Base-by-base conservation (phyloP, 169 alveolate genomes). In the Plasmodium berghei region DNA sequence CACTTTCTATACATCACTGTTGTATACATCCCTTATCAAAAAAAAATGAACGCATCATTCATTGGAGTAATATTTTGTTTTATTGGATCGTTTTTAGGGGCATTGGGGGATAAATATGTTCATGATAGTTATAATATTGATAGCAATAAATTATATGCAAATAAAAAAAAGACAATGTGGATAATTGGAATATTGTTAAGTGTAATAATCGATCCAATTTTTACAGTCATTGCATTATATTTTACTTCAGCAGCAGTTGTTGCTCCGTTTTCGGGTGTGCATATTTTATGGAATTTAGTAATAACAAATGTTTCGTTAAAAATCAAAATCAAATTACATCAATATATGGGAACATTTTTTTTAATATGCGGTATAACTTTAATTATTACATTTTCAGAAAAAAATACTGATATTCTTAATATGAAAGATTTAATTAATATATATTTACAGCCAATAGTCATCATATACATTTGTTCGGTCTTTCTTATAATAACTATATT, bases 231-330 rank as follows among this genome's bases (percentile, higher is more conserved):
- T 26, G 73, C 89, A 12, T 64, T 75, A 64, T 75, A 75, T 42
- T 75, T 75, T 70, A 49, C 89, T 34, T 75, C 89, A 16, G 89
- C 89, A 63, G 89, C 77, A n/a, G 46, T 75, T 22, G 89, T 75
- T 26, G 56, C 89, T 10, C 89, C 89, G 2, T 75, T 75, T 63
- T 77, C 77, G 20, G 89, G 89, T n/a, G 89, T 75, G 14, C 89
- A 75, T 56, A 75, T 75, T 14, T 64, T 75, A 67, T 75, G 89
- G 89, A 75, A 75, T 66, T 48, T 75, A 62, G 63, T 75, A 16
- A 75, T 75, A 22, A 56, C 89, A 56, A 75, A 75, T 56, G 42
- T 75, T 58, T 63, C 77, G 4, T 75, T 75, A 45, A 75, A 75
- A 75, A 75, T 64, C n/a, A 63, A 40, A 75, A 75, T 67, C 2